Evolutionary conservation across 306 rosid genomes (phyloP), one percentile per base, ranked within the genome.

Genomic region (Casuarina glauca): DNA sequence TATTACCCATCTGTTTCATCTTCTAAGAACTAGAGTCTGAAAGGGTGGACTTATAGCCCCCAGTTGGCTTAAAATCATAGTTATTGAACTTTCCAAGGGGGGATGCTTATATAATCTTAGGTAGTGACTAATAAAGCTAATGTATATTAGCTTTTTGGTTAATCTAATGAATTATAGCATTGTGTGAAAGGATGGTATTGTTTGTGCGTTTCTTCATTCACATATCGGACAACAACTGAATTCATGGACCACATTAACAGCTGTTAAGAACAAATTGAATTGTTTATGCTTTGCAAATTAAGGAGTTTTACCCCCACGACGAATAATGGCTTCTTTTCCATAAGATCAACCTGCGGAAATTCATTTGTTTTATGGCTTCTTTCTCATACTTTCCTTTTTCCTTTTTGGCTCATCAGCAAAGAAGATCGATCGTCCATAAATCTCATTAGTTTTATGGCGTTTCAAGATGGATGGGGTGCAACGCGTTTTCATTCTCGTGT

Each of bases 401-500:
- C 64, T 6, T 57, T 57, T 9, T 57, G 35, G 39, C 10, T 19
- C 8, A 57, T 36, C 6, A 9, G 64, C 26, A 8, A 20, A 57
- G 64, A 20, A 57, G 64, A 41, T 77, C 55, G 62, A 61, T 41
- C 6, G 15, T 36, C 32, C 32, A 26, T 26, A 26, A 26, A 26
- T 26, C 32, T 26, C 32, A 26, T 26, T 26, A 26, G 32, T 26
- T 26, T 73, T 79, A 39, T 17, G 77, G 63, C 50, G 51, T 79
- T 73, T 44, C 9, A 54, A 39, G 13, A 20, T 48, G 13, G 62
- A 41, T 11, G 15, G 58, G 45, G 46, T 35, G 69, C 51, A 64
- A 2, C 63, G 70, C 76, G 81, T 81, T 84, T 69, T 78, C 75
- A 60, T 81, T 75, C 71, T 63, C 72, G 78, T 46, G 52, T 5